Evolutionary conservation across 2,329 filamentous ascomycete species (phyloP).

Genomic region (Graphilbum fragrans): DNA sequence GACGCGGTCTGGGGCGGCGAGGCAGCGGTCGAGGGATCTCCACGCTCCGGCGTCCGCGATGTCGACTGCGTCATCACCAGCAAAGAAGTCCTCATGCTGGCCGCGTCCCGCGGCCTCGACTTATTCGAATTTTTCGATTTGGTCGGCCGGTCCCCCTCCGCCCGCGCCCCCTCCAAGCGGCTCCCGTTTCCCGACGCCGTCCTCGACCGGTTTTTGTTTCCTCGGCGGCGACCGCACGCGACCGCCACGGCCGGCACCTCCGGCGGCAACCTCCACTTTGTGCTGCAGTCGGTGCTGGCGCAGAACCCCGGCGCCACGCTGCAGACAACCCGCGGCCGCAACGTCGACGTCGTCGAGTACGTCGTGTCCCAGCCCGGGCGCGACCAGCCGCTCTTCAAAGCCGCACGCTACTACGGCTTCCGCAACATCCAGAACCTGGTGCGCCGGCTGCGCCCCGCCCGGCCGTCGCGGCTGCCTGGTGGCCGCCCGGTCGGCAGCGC

Average conservation of each 20-base stretch:
- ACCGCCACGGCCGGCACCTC: conserved; percentile 59
- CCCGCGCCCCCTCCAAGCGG: neutral
- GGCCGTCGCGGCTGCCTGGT: conserved; percentile 67
- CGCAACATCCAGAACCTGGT: conserved; percentile 97
- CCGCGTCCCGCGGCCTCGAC: conserved; percentile 64
- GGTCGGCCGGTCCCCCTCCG: neutral
- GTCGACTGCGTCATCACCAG: conserved; percentile 98
- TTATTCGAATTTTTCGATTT: conserved; percentile 46
- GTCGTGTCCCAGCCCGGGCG: conserved; percentile 41
- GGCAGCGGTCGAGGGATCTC: conserved; percentile 26
- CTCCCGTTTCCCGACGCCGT: conserved; percentile 60
- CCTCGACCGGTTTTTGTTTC: conserved; percentile 65
- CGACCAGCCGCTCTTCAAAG: conserved; percentile 55
- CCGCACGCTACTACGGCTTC: conserved; percentile 92
- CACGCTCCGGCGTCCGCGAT: conserved; percentile 55
- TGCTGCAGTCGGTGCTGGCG: conserved; percentile 62
- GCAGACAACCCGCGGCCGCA: conserved; percentile 62
- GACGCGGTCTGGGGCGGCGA: conserved; percentile 68
- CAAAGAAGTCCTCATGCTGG: conserved; percentile 84
- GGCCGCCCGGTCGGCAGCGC: conserved; percentile 48
- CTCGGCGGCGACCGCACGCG: conserved; percentile 26
- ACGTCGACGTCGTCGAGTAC: conserved; percentile 86
- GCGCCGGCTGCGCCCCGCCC: conserved; percentile 73
- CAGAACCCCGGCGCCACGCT: conserved; percentile 62
- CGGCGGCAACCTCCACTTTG: conserved; percentile 79